Evolutionary conservation across 345 rosid species (phyloP).

Genomic region (Gynandropsis gynandra): DNA sequence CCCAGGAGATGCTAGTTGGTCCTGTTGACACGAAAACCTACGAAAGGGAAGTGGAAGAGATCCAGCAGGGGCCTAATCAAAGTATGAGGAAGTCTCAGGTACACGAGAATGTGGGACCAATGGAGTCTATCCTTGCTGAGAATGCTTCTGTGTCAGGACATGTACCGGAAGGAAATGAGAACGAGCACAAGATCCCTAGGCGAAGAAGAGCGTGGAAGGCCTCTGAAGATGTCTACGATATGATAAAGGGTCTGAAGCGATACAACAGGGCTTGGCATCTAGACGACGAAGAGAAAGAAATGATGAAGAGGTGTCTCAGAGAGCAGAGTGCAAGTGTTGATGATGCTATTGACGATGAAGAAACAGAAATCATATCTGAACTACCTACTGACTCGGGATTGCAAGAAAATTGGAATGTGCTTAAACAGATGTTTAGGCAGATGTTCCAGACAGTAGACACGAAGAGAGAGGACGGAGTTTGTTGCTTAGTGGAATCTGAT

Average conservation of each 20-base stretch:
- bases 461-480: slow-evolving; percentile 31
- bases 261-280: slow-evolving; percentile 24
- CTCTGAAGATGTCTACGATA: slow-evolving; percentile 29
- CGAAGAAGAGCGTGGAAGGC: slow-evolving; percentile 33
- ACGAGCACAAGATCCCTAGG: slow-evolving; percentile 26
- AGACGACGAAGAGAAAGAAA: slow-evolving; percentile 17
- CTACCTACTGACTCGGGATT: slow-evolving; percentile 32
- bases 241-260: slow-evolving; percentile 24
- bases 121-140: slow-evolving; percentile 22
- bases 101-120: slow-evolving; percentile 21
- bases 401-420: slow-evolving; percentile 31
- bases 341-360: slow-evolving; percentile 15
- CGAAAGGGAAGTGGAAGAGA: slow-evolving; percentile 31
- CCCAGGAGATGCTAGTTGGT: slow-evolving; percentile 23
- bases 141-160: slow-evolving; percentile 14
- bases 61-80: slow-evolving; percentile 30
- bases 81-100: slow-evolving; percentile 11
- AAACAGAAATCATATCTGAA: slow-evolving; percentile 24
- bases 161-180: slow-evolving; percentile 16
- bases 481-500: slow-evolving; percentile 32
- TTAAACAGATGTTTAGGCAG: slow-evolving; percentile 32
- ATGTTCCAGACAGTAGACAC: slow-evolving; percentile 28
- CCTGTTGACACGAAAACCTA: slow-evolving; percentile 21
- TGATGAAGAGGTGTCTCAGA: slow-evolving; percentile 15
- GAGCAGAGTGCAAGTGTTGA: slow-evolving; percentile 19